Percentiles rank a stretch among this genome's conserved stretches.
These are phyloP conservation scores for Clarkia xantiana DNA, from an alignment of 345 rosid genomes.

Conservation along the genomic window DNA sequence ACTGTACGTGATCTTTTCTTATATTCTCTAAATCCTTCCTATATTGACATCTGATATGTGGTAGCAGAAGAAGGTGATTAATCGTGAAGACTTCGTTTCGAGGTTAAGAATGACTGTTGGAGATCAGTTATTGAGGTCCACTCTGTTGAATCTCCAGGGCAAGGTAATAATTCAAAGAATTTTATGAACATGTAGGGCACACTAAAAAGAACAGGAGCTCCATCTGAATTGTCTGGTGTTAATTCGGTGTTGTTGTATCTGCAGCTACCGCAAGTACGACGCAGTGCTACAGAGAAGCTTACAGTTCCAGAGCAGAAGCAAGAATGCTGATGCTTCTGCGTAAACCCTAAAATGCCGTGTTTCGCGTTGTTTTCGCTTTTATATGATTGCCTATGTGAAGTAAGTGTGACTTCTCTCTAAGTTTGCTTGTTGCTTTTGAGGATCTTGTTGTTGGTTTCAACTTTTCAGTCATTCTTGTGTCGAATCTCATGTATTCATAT, in stretches of 20 bases:
- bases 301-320: constrained; percentile 4
- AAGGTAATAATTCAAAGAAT: constrained; percentile 22
- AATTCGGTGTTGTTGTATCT: background rate
- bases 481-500: no score
- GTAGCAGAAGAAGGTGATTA: constrained; percentile 45
- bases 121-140: constrained; percentile 53
- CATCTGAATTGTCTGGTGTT: background rate
- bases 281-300: no score
- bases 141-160: constrained; percentile 57
- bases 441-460: no score
- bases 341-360: background rate
- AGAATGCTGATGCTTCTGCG: constrained; percentile 3
- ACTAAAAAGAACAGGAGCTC: background rate
- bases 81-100: constrained; percentile 55
- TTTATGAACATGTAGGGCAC: background rate
- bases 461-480: no score
- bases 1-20: background rate
- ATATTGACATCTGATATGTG: background rate
- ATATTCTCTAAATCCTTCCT: background rate
- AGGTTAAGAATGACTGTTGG: constrained; percentile 58
- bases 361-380: no score
- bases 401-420: no score
- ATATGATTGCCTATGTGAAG: no score
- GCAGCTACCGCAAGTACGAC: constrained; percentile 5
- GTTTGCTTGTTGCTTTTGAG: no score